Conservation (phyloP, 2,329 filamentous ascomycete species). For the Penicillium sp. region DNA sequence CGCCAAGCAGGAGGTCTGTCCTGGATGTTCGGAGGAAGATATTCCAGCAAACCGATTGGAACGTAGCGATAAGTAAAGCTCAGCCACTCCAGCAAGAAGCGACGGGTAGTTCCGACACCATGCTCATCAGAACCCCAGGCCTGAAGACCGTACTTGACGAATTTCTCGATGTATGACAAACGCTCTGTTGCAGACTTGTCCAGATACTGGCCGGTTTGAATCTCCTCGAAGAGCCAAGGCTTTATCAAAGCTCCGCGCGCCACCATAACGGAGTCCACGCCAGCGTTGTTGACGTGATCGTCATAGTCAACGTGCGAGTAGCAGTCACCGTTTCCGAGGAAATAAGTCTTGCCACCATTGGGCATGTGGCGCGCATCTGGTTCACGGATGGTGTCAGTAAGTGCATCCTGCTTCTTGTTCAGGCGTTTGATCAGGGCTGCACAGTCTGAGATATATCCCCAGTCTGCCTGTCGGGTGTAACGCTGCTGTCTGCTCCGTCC, state of each 20-base stretch:
- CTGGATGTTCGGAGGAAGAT: constrained; percentile 81
- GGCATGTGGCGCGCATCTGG: constrained; percentile 71
- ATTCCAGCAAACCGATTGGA: constrained; percentile 80
- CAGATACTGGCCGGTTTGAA: constrained; percentile 83
- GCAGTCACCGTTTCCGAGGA: constrained; percentile 94
- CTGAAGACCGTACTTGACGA: constrained; percentile 83
- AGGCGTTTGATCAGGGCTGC: constrained; percentile 77
- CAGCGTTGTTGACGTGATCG: constrained; percentile 68
- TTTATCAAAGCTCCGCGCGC: constrained; percentile 95
- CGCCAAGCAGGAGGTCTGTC: constrained; percentile 81
- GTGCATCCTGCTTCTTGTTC: constrained; percentile 62
- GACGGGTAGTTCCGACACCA: constrained; percentile 81
- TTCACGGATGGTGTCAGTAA: constrained; percentile 73
- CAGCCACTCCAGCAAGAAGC: constrained; percentile 92
- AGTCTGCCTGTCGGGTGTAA: constrained; percentile 89
- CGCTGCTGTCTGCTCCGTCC: constrained; percentile 90
- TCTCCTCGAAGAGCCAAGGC: constrained; percentile 98
- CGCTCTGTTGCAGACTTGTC: constrained; percentile 91
- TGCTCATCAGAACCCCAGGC: constrained; percentile 95
- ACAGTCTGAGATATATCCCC: constrained; percentile 89
- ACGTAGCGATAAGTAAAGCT: constrained; percentile 92
- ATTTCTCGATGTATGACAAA: constrained; percentile 80
- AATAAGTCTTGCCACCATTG: constrained; percentile 72
- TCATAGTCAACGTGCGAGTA: constrained; percentile 90
- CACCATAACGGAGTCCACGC: constrained; percentile 93